Evolutionary conservation across 179 eudicot genomes (phyloP), one percentile per base, ranked within the genome.

Genomic region (Vitellaria paradoxa): DNA sequence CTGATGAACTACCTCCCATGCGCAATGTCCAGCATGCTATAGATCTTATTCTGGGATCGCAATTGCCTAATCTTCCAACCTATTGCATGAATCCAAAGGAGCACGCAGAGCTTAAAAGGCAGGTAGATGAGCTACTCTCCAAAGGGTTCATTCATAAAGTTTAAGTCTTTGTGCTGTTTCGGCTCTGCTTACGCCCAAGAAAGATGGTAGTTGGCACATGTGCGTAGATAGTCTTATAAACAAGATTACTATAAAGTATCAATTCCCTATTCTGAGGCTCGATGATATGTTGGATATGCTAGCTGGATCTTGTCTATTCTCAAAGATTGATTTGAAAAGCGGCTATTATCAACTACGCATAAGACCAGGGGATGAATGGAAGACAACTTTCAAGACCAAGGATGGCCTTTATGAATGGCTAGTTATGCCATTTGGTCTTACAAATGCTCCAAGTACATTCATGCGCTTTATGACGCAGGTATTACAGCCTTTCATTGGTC

Each of bases 401-500:
- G 56, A 74, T 63, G 77, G 60, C 18, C 60, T 55, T 20, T 15
- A 55, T 55, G 60, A 55, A 15, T 15, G 20, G 60, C 60, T 55
- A 55, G 60, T 55, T 6, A 55, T 55, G 20, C 60, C 60, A 14
- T 55, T 55, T 55, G 60, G 60, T 15, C n/a, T 55, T 55, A 13
- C 60, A 15, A 55, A 55, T 55, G 60, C 60, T 5, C 60, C 60
- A 3, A 55, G 77, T 45, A 74, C 69, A 8, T 74, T 74, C 15
- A 63, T 75, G 70, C 45, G 61, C 3, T 18, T 64, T 7, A 63
- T 75, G 71, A 75, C 60, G 3, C 70, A 63, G 13, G 37, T 71
- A 45, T 13, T 55, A 2, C 46, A 56, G 7, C 65, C 76, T n/a
- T 72, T 72, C 14, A 72, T 56, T 55, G 47, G 49, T n/a, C 63